Evolutionary conservation across 345 rosid genomes (phyloP), one percentile per base, ranked within the genome.

Genomic region (Bruguiera sexangula): DNA sequence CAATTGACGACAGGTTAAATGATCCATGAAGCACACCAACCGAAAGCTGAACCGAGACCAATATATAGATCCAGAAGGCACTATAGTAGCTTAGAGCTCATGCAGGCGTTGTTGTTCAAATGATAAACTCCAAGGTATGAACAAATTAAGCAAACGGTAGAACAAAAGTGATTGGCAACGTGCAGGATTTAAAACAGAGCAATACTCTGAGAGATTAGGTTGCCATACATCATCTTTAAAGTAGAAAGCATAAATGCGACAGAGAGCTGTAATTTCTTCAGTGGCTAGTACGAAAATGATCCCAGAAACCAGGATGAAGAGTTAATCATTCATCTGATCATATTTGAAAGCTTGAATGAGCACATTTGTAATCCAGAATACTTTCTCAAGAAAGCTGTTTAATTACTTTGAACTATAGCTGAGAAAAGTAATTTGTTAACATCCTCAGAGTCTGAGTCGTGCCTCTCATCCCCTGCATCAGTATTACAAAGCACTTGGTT

Each of bases 381-480:
- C 9, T 8, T 65, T 34, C n/a, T 54, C 60, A 19, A 34, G 48
- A 69, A 50, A 55, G 19, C 6, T 51, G 4, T 32, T 73, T 74
- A 86, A 67, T 74, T 84, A 73, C 73, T 67, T 81, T 85, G 80
- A 32, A 87, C 85, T 46, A 90, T 86, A 43, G 96, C 86, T 8
- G 97, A 85, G 85, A 93, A 90, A 51, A 93, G 89, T 50, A 90
- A 72, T 60, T 84, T 84, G 83, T 93, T 90, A 39, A 93, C 70
- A 75, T 90, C 91, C 72, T 84, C 84, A 7, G 86, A 75, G 62
- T 84, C 89, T 10, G 89, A 75, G 31, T 79, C 82, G 9, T 77
- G 78, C 62, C n/a, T 67, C 63, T 82, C 86, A 26, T 75, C 85
- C 68, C 79, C 96, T 87, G 86, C 79, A 86, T 32, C 73, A 70